Conservation (phyloP, 1,284 basidiomycete species). For the Ustilago bromivora region DNA sequence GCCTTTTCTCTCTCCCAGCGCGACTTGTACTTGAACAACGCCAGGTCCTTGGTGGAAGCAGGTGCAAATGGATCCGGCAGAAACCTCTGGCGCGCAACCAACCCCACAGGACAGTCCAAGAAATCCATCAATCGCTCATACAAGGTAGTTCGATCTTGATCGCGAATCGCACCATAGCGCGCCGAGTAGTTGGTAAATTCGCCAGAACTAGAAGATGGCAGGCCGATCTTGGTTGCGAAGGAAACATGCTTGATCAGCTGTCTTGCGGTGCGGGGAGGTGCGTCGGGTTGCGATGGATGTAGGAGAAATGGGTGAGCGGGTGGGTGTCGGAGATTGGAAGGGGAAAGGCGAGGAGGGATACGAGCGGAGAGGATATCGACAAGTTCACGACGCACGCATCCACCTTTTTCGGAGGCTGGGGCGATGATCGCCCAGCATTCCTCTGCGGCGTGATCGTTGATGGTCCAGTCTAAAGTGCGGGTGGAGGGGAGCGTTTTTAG, state of each 20-base stretch:
- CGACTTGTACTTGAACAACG: constrained; percentile 54
- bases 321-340: constrained; percentile 9
- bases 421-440: constrained; percentile 66
- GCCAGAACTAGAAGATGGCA: constrained; percentile 14
- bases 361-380: constrained; percentile 44
- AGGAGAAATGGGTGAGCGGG: constrained; percentile 50
- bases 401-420: constrained; percentile 56
- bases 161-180: constrained; percentile 66
- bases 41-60: constrained; percentile 19
- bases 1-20: constrained; percentile 13
- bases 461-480: constrained; percentile 40
- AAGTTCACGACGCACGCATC: constrained; percentile 48
- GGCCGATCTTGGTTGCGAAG: constrained; percentile 50
- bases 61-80: constrained; percentile 58
- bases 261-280: constrained; percentile 2
- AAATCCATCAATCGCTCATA: constrained; percentile 63
- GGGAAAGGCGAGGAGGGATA: constrained; percentile 11
- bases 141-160: constrained; percentile 61
- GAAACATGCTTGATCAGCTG: constrained; percentile 56
- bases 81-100: constrained; percentile 48
- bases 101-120: constrained; percentile 54
- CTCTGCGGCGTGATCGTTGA: constrained; percentile 40
- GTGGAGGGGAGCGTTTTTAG: constrained; percentile 1
- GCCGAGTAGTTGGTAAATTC: constrained; percentile 64
- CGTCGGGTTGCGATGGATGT: not conserved